Evolutionary conservation across 2,329 filamentous ascomycete species (phyloP).

Genomic region (Biscogniauxia marginata): DNA sequence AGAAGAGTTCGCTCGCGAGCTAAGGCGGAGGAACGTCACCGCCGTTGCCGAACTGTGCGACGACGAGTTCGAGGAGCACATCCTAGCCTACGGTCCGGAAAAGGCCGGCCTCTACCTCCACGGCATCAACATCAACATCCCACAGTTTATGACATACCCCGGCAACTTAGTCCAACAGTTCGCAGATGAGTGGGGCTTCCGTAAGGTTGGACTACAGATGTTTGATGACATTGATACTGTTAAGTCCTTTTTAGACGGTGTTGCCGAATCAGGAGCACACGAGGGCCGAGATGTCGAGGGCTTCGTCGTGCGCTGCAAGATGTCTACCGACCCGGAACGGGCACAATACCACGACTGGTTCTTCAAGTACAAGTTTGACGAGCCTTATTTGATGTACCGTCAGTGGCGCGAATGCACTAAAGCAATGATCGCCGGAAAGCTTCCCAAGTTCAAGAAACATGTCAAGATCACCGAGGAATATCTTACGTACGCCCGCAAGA

Average conservation of each 20-base stretch:
- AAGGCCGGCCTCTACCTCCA: constrained; percentile 91
- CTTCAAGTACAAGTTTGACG: constrained; percentile 99
- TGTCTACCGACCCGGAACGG: constrained; percentile 48
- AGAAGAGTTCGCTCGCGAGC: constrained; percentile 71
- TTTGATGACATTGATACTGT: constrained; percentile 74
- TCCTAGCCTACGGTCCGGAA: constrained; percentile 81
- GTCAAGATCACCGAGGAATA: constrained; percentile 88
- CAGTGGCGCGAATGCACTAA: constrained; percentile 99
- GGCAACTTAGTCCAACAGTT: constrained; percentile 83
- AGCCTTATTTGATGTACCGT: constrained; percentile 97
- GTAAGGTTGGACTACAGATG: constrained; percentile 76
- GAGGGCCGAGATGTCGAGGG: constrained; percentile 92
- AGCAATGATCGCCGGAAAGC: constrained; percentile 71
- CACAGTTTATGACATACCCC: constrained; percentile 84
- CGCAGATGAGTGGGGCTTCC: constrained; percentile 90
- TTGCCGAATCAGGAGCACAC: constrained; percentile 86
- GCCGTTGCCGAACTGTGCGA: constrained; percentile 96
- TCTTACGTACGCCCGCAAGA: constrained; percentile 73
- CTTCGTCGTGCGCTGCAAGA: constrained; percentile 91
- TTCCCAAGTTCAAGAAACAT: constrained; percentile 83
- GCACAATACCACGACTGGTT: constrained; percentile 86
- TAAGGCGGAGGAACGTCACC: constrained; percentile 82
- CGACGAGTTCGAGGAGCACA: constrained; percentile 94
- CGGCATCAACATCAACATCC: constrained; percentile 93
- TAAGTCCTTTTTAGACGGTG: constrained; percentile 76